A percentile compares a stretch with the other conserved stretches of the same genome.
Conservation (phyloP, 2,329 filamentous ascomycete genomes). For the Cladorrhinum sp. region DNA sequence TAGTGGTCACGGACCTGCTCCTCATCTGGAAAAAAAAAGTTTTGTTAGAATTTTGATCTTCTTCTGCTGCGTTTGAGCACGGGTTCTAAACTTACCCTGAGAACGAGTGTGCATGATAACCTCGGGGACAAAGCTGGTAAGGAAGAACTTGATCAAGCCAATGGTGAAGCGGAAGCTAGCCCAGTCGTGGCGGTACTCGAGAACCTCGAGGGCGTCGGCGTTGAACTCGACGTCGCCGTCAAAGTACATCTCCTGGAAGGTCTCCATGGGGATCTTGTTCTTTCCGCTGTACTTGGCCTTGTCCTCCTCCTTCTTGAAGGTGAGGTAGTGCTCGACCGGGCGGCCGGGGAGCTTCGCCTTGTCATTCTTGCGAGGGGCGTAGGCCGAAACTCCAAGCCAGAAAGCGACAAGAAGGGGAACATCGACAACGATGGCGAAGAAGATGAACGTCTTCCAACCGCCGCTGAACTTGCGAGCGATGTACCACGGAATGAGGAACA, state of each 20-base stretch:
- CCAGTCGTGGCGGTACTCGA: conserved; percentile 98
- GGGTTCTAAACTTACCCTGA: conserved; percentile 60
- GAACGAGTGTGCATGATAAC: conserved; percentile 89
- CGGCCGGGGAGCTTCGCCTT: conserved; percentile 84
- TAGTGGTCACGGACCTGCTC: conserved; percentile 98
- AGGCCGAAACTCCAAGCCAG: conserved; percentile 76
- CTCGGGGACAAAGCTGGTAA: conserved; percentile 84
- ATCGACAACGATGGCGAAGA: conserved; percentile 76
- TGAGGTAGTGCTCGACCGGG: conserved; percentile 86
- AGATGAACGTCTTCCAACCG: conserved; percentile 81
- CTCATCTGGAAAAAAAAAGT: conserved; percentile 66
- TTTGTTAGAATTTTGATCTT: not conserved
- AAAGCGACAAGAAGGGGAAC: conserved; percentile 77
- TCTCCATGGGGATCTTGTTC: conserved; percentile 84
- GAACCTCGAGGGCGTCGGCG: conserved; percentile 79
- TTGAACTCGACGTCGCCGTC: conserved; percentile 94
- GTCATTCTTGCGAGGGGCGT: conserved; percentile 87
- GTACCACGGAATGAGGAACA: conserved; percentile 73
- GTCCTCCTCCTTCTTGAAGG: conserved; percentile 67
- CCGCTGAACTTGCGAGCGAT: conserved; percentile 80
- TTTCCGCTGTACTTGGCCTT: conserved; percentile 68
- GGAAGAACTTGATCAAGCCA: conserved; percentile 81
- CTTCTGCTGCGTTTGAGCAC: not conserved
- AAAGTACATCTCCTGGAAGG: conserved; percentile 98
- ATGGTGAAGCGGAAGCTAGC: conserved; percentile 89